Evolutionary conservation across 169 alveolate species (phyloP), one percentile per base, ranked within the genome.

Genomic region (Cryptosporidium ubiquitum): DNA sequence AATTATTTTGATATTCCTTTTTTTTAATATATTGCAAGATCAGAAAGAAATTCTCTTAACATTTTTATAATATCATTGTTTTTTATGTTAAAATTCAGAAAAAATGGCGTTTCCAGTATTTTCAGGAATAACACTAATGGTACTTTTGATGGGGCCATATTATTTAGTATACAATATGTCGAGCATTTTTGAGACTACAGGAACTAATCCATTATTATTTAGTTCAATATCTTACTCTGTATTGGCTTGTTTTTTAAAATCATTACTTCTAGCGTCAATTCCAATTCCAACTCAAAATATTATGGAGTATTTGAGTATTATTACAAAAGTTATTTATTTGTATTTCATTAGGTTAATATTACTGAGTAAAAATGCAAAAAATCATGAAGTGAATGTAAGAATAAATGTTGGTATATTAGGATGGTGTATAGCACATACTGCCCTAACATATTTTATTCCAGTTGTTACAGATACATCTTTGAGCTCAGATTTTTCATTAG

Each of bases 91-190:
- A 7, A 14, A 70, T 70, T 47, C 1, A 40, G 16, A 37, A 10
- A 79, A 35, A 29, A 79, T 79, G 89, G 89, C 79, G 33, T 79
- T 79, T 79, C 89, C 89, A 16, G 68, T 79, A 35, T 79, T 79
- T 64, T 79, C 89, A 18, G 73, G 79, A 40, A 47, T 79, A 26
- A 44, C 75, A n/a, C 33, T 79, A 40, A 44, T 79, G 33, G 37
- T 64, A 79, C 20, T 66, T 16, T 47, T 79, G 20, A 29, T 79
- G 35, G 89, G 89, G 3, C 89, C 89, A 18, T 79, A 79, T 40
- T 79, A 61, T 49, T 40, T 66, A 79, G 61, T 79, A 10, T 61
- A 79, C 31, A 61, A 35, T 44, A 29, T 44, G 12, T 42, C 79
- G 7, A 61, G 5, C 9, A 37, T 64, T 14, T 61, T 39, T 12